Evolutionary conservation across 352 stramenopile species (phyloP).

Genomic region (Globisporangium nodosum): DNA sequence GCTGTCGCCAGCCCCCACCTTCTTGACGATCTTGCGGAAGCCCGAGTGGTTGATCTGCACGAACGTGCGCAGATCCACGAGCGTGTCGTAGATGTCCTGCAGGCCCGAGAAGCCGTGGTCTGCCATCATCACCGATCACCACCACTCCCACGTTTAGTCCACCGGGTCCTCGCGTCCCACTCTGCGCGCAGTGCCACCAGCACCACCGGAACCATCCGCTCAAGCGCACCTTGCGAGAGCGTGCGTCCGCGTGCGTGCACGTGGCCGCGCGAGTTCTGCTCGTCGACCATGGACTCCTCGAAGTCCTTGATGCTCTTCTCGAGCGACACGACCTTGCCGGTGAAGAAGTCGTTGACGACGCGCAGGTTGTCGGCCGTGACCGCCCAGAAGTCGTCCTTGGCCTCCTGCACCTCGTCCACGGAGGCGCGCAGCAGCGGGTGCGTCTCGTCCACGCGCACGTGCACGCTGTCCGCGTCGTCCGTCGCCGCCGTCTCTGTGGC

Average conservation of each 20-base stretch:
- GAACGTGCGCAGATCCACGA: constrained; percentile 87
- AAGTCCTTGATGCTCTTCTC: constrained; percentile 71
- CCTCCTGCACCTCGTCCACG: constrained; percentile 56
- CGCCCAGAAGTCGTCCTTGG: constrained; percentile 82
- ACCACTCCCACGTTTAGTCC: not conserved
- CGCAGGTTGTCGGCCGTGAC: constrained; percentile 76
- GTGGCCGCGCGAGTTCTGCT: constrained; percentile 69
- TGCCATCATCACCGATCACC: not conserved
- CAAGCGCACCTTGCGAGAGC: constrained; percentile 48
- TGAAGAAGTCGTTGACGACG: constrained; percentile 83
- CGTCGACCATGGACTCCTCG: constrained; percentile 55
- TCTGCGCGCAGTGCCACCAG: not conserved
- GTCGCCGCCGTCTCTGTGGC: too few species aligned
- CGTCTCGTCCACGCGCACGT: constrained; percentile 53
- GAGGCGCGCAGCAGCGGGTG: constrained; percentile 47
- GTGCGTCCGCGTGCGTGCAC: constrained; percentile 61
- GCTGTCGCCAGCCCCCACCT: constrained; percentile 24
- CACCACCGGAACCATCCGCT: not conserved
- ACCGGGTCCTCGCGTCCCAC: not conserved
- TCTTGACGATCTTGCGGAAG: constrained; percentile 93
- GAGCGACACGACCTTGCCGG: constrained; percentile 61
- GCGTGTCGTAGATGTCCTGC: constrained; percentile 87
- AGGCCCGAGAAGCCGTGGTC: constrained; percentile 78
- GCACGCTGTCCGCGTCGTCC: constrained; percentile 15
- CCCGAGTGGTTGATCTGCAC: constrained; percentile 91